A percentile compares a stretch with the other conserved stretches of the same genome.
Evolutionary conservation across 768 basidiomycete genomes (phyloP).

Genomic region (Clitopilus passeckerianus): DNA sequence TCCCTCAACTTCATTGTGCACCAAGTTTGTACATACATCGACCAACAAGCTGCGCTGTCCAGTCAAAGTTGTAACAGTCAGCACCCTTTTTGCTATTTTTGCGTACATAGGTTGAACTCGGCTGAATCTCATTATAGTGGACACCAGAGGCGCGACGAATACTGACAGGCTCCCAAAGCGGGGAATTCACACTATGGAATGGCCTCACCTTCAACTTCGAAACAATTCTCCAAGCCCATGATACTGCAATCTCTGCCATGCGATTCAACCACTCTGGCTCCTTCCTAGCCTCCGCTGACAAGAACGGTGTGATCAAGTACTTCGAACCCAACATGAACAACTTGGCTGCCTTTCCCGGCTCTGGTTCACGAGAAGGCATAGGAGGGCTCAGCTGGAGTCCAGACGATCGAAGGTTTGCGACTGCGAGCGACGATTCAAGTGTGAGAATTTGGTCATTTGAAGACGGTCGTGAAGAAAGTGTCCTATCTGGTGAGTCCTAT

Average conservation of each 20-base stretch:
- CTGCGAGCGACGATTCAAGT: constrained; percentile 92
- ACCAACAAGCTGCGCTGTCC: constrained; percentile 99
- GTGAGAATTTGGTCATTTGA: constrained; percentile 96
- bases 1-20: constrained; percentile 89
- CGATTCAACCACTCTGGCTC: constrained; percentile 90
- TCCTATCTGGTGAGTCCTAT: constrained; percentile 64
- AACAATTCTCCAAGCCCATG: constrained; percentile 98
- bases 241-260: constrained; percentile 87
- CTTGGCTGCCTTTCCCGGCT: constrained; percentile 88
- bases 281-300: constrained; percentile 91
- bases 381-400: constrained; percentile 90
- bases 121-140: constrained; percentile 56
- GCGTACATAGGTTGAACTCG: background rate
- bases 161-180: constrained; percentile 92
- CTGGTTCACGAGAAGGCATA: constrained; percentile 82
- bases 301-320: constrained; percentile 94
- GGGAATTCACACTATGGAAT: constrained; percentile 99
- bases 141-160: constrained; percentile 94
- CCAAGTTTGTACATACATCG: constrained; percentile 96
- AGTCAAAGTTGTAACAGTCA: constrained; percentile 89
- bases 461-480: constrained; percentile 83
- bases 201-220: constrained; percentile 99
- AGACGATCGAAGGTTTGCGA: constrained; percentile 88
- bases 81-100: constrained; percentile 23
- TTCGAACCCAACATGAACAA: constrained; percentile 99